These are phyloP conservation scores for Crithidia sp. DNA, from an alignment of 208 protist species.

Conservation along the genomic window DNA sequence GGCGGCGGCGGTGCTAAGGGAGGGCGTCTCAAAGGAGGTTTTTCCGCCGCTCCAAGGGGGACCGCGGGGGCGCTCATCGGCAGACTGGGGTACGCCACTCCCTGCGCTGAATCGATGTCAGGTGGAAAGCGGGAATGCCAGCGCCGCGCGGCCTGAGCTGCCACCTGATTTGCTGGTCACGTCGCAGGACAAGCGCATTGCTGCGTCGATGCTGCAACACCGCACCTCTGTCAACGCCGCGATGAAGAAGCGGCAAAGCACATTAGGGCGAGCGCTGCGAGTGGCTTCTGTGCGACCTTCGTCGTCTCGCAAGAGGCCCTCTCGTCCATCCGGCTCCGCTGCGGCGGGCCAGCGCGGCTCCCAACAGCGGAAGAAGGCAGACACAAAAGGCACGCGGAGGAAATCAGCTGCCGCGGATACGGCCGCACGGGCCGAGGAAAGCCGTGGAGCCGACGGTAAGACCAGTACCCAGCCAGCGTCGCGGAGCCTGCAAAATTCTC, in stretches of 20 bases:
- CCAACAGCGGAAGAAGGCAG: constrained; percentile 7
- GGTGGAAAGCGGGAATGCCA: constrained; percentile 1
- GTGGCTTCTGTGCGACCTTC: constrained; percentile 19
- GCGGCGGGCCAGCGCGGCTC: constrained; percentile 8
- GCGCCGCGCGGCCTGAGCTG: constrained; percentile 18
- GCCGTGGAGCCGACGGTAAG: constrained; percentile 5
- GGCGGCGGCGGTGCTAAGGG: not conserved
- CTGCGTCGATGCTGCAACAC: constrained; percentile 13
- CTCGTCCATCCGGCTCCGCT: constrained; percentile 1
- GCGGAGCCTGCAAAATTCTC: not conserved
- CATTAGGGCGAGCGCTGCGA: not conserved
- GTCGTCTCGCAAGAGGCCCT: constrained; percentile 7
- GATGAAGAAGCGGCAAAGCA: constrained; percentile 28
- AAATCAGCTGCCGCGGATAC: not conserved
- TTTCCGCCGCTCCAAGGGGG: constrained; percentile 11
- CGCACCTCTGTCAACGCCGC: constrained; percentile 9
- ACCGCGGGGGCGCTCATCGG: constrained; percentile 9
- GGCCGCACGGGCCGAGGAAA: constrained; percentile 1
- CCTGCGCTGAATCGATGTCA: constrained; percentile 29
- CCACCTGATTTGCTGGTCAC: constrained; percentile 28
- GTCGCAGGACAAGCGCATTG: constrained; percentile 18
- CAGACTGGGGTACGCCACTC: constrained; percentile 20
- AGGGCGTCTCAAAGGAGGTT: constrained; percentile 1
- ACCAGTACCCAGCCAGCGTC: not conserved
- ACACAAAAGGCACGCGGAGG: not conserved